phyloP scores from a whole-genome alignment of 345 rosid species.

The Eucalyptus tenuipes region DNA sequence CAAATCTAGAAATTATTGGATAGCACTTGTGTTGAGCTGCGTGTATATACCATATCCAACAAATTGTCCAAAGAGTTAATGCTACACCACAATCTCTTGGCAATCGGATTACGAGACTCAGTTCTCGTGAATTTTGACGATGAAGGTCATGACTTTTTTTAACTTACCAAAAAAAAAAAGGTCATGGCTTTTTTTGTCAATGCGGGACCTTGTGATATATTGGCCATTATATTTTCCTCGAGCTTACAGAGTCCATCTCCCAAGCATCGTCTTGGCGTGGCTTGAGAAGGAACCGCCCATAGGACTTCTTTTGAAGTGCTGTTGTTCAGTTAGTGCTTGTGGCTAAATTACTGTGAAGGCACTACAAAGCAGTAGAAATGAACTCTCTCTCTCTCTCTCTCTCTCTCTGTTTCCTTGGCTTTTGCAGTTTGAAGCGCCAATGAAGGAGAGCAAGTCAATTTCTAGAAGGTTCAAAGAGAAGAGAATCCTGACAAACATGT shows the following conservation, averaged over 20 bases:
- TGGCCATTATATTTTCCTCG: conserved; percentile 4
- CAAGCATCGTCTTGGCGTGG: not conserved
- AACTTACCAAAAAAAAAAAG: no score
- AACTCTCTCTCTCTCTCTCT: not conserved
- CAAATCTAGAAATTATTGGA: not conserved
- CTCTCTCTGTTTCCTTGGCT: not conserved
- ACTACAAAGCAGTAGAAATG: not conserved
- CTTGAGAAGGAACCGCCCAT: not conserved
- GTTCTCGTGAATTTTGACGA: conserved; percentile 40
- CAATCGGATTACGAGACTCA: not conserved
- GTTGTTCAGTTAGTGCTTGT: not conserved
- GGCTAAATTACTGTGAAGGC: not conserved
- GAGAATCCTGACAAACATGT: not conserved
- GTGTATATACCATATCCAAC: not conserved
- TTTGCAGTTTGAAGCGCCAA: not conserved
- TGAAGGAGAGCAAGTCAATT: not conserved
- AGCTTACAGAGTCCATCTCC: not conserved
- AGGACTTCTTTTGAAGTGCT: not conserved
- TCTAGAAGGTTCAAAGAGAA: not conserved
- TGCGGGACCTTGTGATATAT: conserved; percentile 24
- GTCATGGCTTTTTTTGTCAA: conserved; percentile 23
- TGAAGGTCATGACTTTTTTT: conserved; percentile 37
- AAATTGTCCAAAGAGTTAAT: not conserved
- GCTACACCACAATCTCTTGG: no score
- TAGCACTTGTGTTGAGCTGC: not conserved